phyloP scores from a whole-genome alignment of 208 protist species.

The Blastocrithidia nonstop region DNA sequence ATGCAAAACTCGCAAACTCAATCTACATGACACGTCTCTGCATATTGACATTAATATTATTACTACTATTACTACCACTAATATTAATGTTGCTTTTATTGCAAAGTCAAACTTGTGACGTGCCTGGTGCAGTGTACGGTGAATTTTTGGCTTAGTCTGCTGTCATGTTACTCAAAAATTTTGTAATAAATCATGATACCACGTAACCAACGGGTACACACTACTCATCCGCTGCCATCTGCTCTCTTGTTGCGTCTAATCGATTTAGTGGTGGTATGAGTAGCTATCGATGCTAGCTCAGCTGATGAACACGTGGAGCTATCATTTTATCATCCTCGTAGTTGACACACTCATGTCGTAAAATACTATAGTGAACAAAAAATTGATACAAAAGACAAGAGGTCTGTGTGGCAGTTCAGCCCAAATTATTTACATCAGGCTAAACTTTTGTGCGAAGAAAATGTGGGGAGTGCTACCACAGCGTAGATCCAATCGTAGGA shows the following conservation, averaged over 20 bases:
- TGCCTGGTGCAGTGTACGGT: slow-evolving; percentile 13
- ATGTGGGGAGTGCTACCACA: slow-evolving; percentile 42
- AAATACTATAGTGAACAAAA: slow-evolving; percentile 16
- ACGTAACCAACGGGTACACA: slow-evolving; percentile 53
- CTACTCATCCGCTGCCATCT: slow-evolving; percentile 20
- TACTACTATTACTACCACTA: background rate
- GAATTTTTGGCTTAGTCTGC: slow-evolving; percentile 1
- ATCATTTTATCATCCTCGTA: slow-evolving; percentile 53
- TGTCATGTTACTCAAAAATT: slow-evolving; percentile 16
- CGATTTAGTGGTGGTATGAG: slow-evolving; percentile 11
- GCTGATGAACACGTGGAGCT: slow-evolving; percentile 27
- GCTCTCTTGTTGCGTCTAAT: slow-evolving; percentile 31
- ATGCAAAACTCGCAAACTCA: slow-evolving; percentile 41
- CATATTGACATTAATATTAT: slow-evolving; percentile 5
- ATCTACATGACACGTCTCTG: slow-evolving; percentile 21
- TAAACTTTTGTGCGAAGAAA: slow-evolving; percentile 41
- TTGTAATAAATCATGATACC: slow-evolving; percentile 20
- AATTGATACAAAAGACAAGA: slow-evolving; percentile 28
- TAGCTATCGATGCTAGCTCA: slow-evolving; percentile 20
- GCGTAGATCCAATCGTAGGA: slow-evolving; percentile 20
- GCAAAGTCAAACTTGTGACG: slow-evolving; percentile 11
- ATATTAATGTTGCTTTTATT: slow-evolving; percentile 2
- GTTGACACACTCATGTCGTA: slow-evolving; percentile 16
- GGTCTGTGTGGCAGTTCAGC: slow-evolving; percentile 25
- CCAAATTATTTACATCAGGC: slow-evolving; percentile 41